Evolutionary conservation across 768 basidiomycete genomes (phyloP), one percentile per base, ranked within the genome.

Genomic region (Megacollybia marginata): DNA sequence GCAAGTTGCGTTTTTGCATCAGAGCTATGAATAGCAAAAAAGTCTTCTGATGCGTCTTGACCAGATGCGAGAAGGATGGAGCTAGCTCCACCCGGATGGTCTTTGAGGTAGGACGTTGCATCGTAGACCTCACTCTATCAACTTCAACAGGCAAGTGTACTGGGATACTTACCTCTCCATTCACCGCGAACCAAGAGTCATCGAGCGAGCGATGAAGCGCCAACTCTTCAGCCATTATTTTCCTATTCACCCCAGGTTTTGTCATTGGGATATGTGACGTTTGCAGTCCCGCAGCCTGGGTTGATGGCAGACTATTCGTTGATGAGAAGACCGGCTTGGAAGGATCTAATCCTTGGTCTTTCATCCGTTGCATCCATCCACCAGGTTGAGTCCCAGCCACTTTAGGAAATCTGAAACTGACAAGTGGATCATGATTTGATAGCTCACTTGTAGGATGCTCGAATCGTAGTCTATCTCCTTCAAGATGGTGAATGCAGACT

Each of bases 341-440:
- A 12, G 75, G 64, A 52, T 81, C 71, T 8, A 60, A 48, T 0
- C 76, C 78, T 15, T 59, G 63, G 9, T 63, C 60, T 61, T 79
- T 78, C 52, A 80, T 58, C 11, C 79, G 67, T 63, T 71, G 70
- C 82, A 83, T 83, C 82, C 82, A 84, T 3, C 81, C 80, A 5
- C 74, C 74, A 16, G 68, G 51, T 35, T 65, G 64, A 5, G 62
- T 62, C 5, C 77, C 80, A 1, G 71, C 74, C 56, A 72, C 63
- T 58, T 28, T 16, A 15, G 48, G 15, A 2, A 15, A 48, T 33
- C 15, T 20, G 2, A 15, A 28, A 28, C 6, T 28, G 23, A 28
- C 23, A 6, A 28, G 9, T 45, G 18, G 44, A 45, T n/a, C 5
- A 48, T n/a, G 23, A 6, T 6, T 28, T 28, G 23, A 13, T 42